Evolutionary conservation across 2,329 filamentous ascomycete species (phyloP), one percentile per base, ranked within the genome.

Genomic region (Fusarium hainanense): DNA sequence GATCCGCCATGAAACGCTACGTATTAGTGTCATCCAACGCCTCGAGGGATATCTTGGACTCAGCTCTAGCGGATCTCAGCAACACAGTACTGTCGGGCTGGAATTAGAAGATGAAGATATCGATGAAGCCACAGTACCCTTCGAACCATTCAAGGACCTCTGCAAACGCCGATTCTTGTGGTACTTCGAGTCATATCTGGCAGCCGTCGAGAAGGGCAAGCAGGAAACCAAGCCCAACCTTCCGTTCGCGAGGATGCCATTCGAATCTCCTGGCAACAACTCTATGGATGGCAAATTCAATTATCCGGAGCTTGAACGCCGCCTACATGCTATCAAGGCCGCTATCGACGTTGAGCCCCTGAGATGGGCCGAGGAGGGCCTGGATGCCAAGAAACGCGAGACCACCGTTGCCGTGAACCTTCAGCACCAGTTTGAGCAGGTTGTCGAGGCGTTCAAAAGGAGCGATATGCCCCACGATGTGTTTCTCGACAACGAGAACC

Each of bases 101-200:
- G 84, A 85, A 1, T 18, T 21, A 79, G 83, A 85, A 34, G 80
- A 82, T 3, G 83, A 86, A 34, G 84, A 85, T n/a, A 79, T 85
- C 18, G 87, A 88, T 16, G 89, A 91, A 42, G 77, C 80, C 1
- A 80, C 76, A 10, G 76, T 88, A 2, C 85, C 88, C 1, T 97
- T 93, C 78, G 92, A 97, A 71, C 93, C 94, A 0, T 98, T 98
- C 82, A 91, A 90, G 71, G 95, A 98, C 75, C 84, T 97, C 7
- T 93, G 92, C 85, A 98, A 98, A 80, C 90, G 92, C 40, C 89
- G 94, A 2, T 98, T 98, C 77, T 83, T 98, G 16, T 98, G 96
- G 96, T 98, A 98, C 81, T 97, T 93, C 78, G 92, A 97, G 71
- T 92, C 92, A 5, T 98, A 98, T 76, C 83, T 96, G 23, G 83